These are phyloP conservation scores for Liquidambar formosana DNA, from an alignment of 164 flowering plant species.

Conservation along the genomic window DNA sequence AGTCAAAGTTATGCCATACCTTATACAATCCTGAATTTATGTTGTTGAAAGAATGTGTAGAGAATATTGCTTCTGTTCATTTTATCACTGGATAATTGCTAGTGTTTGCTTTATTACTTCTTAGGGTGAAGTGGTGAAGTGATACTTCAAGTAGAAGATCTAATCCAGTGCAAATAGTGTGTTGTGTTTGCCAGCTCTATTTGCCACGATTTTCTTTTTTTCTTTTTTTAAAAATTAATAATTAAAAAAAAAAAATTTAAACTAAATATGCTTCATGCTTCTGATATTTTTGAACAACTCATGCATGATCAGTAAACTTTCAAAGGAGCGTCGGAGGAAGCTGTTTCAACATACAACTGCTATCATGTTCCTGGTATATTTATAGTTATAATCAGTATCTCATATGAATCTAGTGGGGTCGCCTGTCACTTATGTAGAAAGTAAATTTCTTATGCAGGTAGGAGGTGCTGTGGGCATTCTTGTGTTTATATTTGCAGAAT, in stretches of 20 bases:
- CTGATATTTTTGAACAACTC: slow-evolving; percentile 4
- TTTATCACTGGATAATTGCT: not conserved
- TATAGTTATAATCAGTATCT: not conserved
- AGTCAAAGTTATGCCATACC: too few relatives aligned
- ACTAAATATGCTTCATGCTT: not conserved
- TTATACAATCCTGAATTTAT: too few relatives aligned
- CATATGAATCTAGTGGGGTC: not conserved
- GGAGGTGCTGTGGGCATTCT: slow-evolving; percentile 27
- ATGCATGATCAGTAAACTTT: slow-evolving; percentile 27
- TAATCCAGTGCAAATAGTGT: too few relatives aligned
- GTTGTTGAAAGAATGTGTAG: too few relatives aligned
- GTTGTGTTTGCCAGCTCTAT: too few relatives aligned
- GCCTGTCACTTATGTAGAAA: not conserved
- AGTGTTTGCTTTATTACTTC: not conserved
- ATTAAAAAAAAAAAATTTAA: not conserved
- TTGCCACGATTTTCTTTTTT: not conserved
- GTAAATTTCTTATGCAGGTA: slow-evolving; percentile 19
- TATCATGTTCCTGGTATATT: slow-evolving; percentile 22
- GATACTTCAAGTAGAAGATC: too few relatives aligned
- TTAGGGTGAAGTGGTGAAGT: not conserved
- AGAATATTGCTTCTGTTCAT: not conserved
- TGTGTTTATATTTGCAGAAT: slow-evolving; percentile 22
- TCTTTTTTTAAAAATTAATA: too few relatives aligned
- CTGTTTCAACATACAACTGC: slow-evolving; percentile 23
- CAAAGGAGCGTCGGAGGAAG: slow-evolving; percentile 24